phyloP scores from a whole-genome alignment of 176 grass and related monocot genomes.

The Oryza coarctata region DNA sequence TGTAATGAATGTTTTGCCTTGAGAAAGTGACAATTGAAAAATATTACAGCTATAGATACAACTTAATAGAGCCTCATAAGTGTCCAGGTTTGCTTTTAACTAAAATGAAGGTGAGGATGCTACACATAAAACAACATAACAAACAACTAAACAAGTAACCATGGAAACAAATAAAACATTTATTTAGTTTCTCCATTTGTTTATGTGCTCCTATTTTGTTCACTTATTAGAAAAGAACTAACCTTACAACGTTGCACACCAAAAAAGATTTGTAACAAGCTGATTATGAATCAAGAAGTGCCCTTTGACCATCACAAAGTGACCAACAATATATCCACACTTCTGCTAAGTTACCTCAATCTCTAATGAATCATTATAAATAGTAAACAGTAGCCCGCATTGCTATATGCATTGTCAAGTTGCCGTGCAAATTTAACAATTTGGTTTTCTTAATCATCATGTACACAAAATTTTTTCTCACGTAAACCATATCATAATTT shows the following conservation, averaged over 20 bases:
- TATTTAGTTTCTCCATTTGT: neutral
- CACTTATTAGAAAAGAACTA: neutral
- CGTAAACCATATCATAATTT: neutral
- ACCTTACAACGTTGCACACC: neutral
- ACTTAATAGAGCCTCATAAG: neutral
- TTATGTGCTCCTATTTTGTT: neutral
- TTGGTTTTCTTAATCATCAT: neutral
- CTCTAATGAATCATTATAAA: neutral
- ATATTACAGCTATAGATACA: neutral
- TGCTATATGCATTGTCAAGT: neutral
- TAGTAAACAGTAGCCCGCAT: neutral
- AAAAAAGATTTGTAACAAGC: constrained; percentile 6
- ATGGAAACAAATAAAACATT: constrained; percentile 12
- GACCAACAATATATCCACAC: neutral
- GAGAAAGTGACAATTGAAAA: neutral
- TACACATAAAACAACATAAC: neutral
- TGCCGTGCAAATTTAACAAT: neutral
- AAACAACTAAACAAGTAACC: constrained; percentile 28
- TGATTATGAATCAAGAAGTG: neutral
- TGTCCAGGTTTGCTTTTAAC: neutral
- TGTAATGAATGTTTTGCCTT: neutral
- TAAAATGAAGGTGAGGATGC: neutral
- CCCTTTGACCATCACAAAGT: neutral
- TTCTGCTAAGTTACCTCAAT: neutral
- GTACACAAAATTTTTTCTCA: neutral